Base-by-base conservation (phyloP, 2,329 filamentous ascomycete species). In the Escovopsis weberi region DNA sequence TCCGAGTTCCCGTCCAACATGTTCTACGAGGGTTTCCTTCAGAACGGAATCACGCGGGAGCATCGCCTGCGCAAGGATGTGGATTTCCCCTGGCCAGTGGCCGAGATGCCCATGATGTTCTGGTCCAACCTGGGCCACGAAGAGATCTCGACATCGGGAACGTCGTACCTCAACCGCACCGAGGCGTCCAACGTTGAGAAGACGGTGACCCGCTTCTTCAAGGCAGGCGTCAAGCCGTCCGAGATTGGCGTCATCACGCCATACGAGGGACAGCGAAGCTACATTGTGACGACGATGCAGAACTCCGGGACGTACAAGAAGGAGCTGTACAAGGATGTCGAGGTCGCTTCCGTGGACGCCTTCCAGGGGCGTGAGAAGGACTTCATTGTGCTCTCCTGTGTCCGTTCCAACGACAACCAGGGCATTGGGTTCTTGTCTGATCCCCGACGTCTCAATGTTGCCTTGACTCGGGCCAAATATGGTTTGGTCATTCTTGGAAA, bases 311-410 rank as follows among this genome's bases (percentile, higher is more conserved):
- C 85, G 0, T 95, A 93, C 70, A 95, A 94, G 69, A 98, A 98
- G 67, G 91, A 98, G 59, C 78, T 82, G 54, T 98, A 98, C 71
- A 96, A 96, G 66, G 89, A 96, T 57, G 89, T 98, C 23, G 91
- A 98, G 61, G 91, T 98, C 35, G 91, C 91, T 4, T 96, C 89
- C 0, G 91, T 98, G 33, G 91, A 98, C 68, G 91, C 91, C 18
- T 98, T 98, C 74, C 91, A 98, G 60, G 91, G 91, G 41, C 83
- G 91, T 69, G 91, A 98, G 66, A 98, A 98, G 67, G 91, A 98
- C 59, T 98, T 94, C 56, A 98, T 98, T 55, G 88, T 98, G 34
- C 71, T 98, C 30, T 96, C 91, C 47, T 98, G 91, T 58, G 91
- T 98, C 40, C 85, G 91, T 58, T 96, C 89, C 59, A 98, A 98